Conservation (phyloP, 495 filamentous ascomycete species). For the Chlorociboria aeruginascens region DNA sequence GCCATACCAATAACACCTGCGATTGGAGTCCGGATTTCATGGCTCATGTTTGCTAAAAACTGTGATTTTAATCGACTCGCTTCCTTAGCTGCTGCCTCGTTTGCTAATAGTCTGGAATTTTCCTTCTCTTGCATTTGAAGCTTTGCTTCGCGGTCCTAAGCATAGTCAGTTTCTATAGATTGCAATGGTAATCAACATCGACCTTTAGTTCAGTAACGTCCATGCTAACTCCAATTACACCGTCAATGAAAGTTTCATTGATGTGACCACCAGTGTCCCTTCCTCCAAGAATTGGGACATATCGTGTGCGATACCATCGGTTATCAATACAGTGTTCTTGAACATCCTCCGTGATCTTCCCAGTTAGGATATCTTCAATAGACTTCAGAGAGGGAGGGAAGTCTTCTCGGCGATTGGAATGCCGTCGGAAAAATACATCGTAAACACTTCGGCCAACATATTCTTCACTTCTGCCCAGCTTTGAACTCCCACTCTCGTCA, state of each 20-base stretch:
- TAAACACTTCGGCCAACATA: conserved; percentile 48
- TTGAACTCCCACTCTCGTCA: conserved; percentile 15
- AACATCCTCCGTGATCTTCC: conserved; percentile 34
- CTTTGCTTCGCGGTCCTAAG: conserved; percentile 28
- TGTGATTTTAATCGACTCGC: conserved; percentile 57
- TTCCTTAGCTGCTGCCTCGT: conserved; percentile 56
- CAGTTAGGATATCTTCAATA: conserved; percentile 45
- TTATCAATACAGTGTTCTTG: conserved; percentile 32
- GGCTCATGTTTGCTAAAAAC: conserved; percentile 71
- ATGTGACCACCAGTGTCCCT: conserved; percentile 31
- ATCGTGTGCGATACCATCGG: conserved; percentile 52
- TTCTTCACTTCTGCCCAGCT: conserved; percentile 14
- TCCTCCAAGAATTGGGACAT: conserved; percentile 44
- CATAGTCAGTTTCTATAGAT: too few species aligned
- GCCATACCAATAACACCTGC: conserved; percentile 64
- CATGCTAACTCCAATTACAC: conserved; percentile 56
- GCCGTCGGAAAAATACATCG: conserved; percentile 37
- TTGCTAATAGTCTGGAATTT: conserved; percentile 48
- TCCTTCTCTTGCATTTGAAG: conserved; percentile 46
- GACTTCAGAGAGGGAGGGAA: conserved; percentile 34
- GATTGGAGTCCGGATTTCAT: conserved; percentile 70
- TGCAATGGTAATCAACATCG: conserved; percentile 8
- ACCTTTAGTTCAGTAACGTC: conserved; percentile 55
- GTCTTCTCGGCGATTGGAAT: conserved; percentile 24
- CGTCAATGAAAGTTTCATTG: conserved; percentile 38